Conservation (phyloP, 805 yeast genomes). For the Grigorovia humatica region DNA sequence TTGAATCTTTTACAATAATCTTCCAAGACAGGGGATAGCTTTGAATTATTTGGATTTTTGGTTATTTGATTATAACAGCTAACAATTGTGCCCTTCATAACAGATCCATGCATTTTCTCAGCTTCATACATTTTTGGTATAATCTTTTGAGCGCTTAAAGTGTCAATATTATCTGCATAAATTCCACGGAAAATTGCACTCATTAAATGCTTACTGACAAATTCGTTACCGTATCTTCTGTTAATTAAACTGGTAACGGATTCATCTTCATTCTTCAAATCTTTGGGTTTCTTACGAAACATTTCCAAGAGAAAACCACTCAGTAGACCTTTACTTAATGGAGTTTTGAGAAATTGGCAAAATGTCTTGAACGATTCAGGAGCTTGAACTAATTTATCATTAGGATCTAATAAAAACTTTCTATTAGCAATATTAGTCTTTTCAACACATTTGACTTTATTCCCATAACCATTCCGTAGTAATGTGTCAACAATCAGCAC, state of each 20-base stretch:
- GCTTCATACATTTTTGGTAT: slow-evolving; percentile 44
- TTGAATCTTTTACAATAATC: slow-evolving; percentile 34
- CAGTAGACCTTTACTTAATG: slow-evolving; percentile 36
- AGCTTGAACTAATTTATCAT: slow-evolving; percentile 41
- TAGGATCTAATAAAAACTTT: slow-evolving; percentile 48
- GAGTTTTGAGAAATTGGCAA: slow-evolving; percentile 30
- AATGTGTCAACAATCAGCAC: slow-evolving; percentile 55
- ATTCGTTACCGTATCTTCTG: slow-evolving; percentile 52
- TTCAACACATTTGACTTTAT: slow-evolving; percentile 50
- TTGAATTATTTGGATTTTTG: background rate
- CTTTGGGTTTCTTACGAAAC: slow-evolving; percentile 28
- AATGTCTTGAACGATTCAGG: slow-evolving; percentile 36
- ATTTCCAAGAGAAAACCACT: slow-evolving; percentile 43
- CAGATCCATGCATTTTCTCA: slow-evolving; percentile 52
- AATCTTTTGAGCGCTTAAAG: slow-evolving; percentile 55
- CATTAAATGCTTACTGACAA: slow-evolving; percentile 43
- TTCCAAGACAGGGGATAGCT: background rate
- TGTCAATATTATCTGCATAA: slow-evolving; percentile 72
- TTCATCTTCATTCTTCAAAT: slow-evolving; percentile 43
- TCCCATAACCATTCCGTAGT: slow-evolving; percentile 33
- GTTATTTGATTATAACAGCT: slow-evolving; percentile 17
- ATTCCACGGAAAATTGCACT: slow-evolving; percentile 86
- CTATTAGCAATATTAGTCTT: slow-evolving; percentile 53
- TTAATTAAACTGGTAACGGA: slow-evolving; percentile 54
- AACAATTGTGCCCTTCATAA: slow-evolving; percentile 37